These are phyloP conservation scores for Neoscytalidium dimidiatum DNA, from an alignment of 2,329 filamentous ascomycete genomes.

Conservation along the genomic window DNA sequence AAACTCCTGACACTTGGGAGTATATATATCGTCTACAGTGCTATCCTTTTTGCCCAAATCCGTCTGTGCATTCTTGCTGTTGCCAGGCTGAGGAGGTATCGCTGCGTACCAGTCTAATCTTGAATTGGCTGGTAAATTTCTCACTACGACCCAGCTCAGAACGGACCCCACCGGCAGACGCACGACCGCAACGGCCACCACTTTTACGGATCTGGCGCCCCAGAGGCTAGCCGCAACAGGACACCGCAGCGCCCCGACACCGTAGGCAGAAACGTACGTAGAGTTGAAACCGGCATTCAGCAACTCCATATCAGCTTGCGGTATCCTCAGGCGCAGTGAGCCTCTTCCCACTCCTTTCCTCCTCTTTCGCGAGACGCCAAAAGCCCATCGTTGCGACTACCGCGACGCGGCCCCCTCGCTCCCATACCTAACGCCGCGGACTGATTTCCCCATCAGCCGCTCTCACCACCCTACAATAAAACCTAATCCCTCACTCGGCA, in stretches of 20 bases:
- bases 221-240: not conserved
- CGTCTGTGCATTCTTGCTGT: not conserved
- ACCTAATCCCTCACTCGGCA: not conserved
- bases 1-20: no score
- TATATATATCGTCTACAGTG: no score
- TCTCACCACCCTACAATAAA: not conserved
- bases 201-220: not conserved
- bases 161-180: not conserved
- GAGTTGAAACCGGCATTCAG: not conserved
- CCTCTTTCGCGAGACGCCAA: not conserved
- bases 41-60: not conserved
- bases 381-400: slow-evolving; percentile 10
- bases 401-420: slow-evolving; percentile 9
- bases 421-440: not conserved
- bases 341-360: not conserved
- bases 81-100: not conserved
- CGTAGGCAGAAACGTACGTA: not conserved
- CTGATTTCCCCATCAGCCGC: slow-evolving; percentile 8
- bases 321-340: not conserved
- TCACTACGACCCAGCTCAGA: not conserved
- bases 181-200: not conserved
- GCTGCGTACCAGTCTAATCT: not conserved
- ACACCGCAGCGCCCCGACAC: not conserved
- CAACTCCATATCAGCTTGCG: slow-evolving; percentile 11
- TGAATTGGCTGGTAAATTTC: not conserved